Evolutionary conservation across 768 basidiomycete genomes (phyloP).

Genomic region (Phallus indusiatus): DNA sequence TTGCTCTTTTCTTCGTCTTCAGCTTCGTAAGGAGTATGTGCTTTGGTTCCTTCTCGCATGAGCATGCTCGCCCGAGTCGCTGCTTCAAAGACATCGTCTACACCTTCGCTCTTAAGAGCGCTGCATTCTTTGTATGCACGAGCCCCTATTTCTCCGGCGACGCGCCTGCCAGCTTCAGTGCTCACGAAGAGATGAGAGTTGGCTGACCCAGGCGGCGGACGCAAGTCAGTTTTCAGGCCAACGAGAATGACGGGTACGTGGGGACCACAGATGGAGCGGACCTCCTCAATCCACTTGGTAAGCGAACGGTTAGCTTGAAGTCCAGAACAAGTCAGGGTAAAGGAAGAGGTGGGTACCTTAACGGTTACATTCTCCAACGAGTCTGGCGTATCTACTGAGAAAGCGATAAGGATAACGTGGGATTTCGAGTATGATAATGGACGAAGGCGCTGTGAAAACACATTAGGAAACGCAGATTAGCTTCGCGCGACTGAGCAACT

Average conservation of each 20-base stretch:
- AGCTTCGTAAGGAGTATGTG: constrained; percentile 21
- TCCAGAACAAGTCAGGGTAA: constrained; percentile 13
- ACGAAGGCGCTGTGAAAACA: constrained; percentile 60
- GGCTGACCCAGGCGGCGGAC: constrained; percentile 41
- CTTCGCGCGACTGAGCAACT: neutral
- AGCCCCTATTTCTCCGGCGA: constrained; percentile 79
- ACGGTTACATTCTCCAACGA: constrained; percentile 91
- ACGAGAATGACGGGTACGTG: constrained; percentile 91
- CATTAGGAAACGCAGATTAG: neutral
- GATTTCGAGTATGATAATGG: constrained; percentile 98
- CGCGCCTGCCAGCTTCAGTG: constrained; percentile 72
- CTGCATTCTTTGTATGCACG: constrained; percentile 93
- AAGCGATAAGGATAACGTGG: constrained; percentile 97
- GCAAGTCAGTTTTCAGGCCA: constrained; percentile 91
- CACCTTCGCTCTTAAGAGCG: constrained; percentile 81
- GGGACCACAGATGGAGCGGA: constrained; percentile 89
- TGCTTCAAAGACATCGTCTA: constrained; percentile 95
- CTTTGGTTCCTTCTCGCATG: constrained; percentile 69
- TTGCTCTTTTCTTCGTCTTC: constrained; percentile 36
- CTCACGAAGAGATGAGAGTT: constrained; percentile 46
- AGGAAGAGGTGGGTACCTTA: constrained; percentile 46
- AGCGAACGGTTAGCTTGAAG: neutral
- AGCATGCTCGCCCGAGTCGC: constrained; percentile 96
- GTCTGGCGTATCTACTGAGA: constrained; percentile 92
- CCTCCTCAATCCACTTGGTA: constrained; percentile 93